Evolutionary conservation across 2,329 filamentous ascomycete genomes (phyloP), one percentile per base, ranked within the genome.

Genomic region (Pseudogymnoascus sp.): DNA sequence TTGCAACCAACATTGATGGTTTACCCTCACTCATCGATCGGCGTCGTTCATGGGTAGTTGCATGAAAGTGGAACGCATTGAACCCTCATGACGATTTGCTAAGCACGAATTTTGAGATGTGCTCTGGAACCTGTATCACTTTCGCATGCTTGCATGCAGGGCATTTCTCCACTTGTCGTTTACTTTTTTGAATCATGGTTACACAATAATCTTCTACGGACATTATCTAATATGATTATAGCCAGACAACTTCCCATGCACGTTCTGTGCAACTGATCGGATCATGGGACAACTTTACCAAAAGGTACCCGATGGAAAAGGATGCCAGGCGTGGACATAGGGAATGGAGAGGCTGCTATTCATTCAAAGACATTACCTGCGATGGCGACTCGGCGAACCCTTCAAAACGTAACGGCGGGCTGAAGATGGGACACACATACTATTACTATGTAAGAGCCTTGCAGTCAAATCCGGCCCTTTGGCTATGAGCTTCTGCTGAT

Each of bases 241-340:
- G 83, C 69, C 78, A 82, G 74, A 84, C 83, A 59, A 72, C 80
- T 66, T 79, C 81, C 64, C 79, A 81, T 58, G 79, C 84, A 63
- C 79, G 80, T 64, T 86, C 86, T 45, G 89, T 96, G 65, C 84
- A 89, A 69, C 80, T 96, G 48, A 79, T 94, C 67, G 92, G 92
- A 63, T 96, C 91, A 64, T 97, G 92, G 92, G 92, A 96, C 76
- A 96, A 96, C 76, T 96, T 96, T 74, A 78, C 80, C 62, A 84
- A 81, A 69, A 77, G 83, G 57, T 92, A 96, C 77, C 77, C 77
- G 48, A 91, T 97, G 85, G 84, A 92, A 71, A 83, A 85, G 67
- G 92, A 97, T 74, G 76, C 75, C 64, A 84, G 88, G 70, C 84
- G 88, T 66, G 88, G 89, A 65, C 79, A 79, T 61, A 84, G 85